phyloP scores from a whole-genome alignment of 495 filamentous ascomycete species.

The Aspergillus nidulans region DNA sequence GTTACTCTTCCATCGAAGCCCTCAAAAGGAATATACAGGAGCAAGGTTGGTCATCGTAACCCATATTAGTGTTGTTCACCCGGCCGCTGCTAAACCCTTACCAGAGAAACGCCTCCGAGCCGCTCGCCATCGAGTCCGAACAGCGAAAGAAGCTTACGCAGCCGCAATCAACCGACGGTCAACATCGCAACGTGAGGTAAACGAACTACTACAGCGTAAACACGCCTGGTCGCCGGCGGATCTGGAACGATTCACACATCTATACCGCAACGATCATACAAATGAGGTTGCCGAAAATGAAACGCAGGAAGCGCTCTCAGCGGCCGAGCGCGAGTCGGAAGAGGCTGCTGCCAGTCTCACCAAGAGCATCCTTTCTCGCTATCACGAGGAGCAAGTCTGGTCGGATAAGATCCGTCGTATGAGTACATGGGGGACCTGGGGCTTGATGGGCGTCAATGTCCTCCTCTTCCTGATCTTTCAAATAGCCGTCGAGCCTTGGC shows the following conservation, averaged over 20 bases:
- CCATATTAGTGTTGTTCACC: not conserved
- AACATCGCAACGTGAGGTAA: conserved; percentile 90
- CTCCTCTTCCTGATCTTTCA: conserved; percentile 84
- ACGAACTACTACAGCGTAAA: conserved; percentile 87
- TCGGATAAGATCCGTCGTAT: conserved; percentile 94
- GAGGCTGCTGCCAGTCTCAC: conserved; percentile 68
- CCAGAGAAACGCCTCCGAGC: conserved; percentile 59
- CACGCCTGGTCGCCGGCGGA: conserved; percentile 83
- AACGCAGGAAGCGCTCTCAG: conserved; percentile 64
- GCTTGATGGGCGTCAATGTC: conserved; percentile 94
- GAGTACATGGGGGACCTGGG: conserved; percentile 97
- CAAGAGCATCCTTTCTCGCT: conserved; percentile 76
- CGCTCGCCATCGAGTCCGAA: conserved; percentile 60
- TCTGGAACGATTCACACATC: conserved; percentile 87
- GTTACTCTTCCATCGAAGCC: conserved; percentile 87
- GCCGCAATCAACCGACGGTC: conserved; percentile 72
- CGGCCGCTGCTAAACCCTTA: not conserved
- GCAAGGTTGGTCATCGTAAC: conserved; percentile 46
- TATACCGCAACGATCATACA: conserved; percentile 88
- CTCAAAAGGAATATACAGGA: conserved; percentile 70
- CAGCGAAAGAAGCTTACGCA: conserved; percentile 71
- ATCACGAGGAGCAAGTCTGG: conserved; percentile 99
- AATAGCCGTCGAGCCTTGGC: conserved; percentile 93
- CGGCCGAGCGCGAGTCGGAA: conserved; percentile 72
- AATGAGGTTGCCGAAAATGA: conserved; percentile 84